Base-by-base conservation (phyloP, 495 filamentous ascomycete species). In the Tetracladium marchalianum region DNA sequence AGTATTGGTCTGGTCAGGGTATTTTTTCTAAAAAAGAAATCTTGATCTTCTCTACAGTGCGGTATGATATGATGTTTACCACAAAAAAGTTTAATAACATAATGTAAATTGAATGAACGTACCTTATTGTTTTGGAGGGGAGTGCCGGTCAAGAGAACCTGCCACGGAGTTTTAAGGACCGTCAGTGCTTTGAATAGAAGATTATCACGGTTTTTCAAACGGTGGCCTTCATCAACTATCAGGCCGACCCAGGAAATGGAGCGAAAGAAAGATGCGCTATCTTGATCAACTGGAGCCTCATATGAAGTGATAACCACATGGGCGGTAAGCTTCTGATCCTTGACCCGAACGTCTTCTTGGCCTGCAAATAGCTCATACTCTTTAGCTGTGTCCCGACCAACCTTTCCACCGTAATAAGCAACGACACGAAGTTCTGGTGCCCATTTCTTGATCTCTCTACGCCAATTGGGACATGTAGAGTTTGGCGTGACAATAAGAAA, bases 251-350 rank as follows among this genome's bases (percentile, higher is more conserved):
- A 99, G 16, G 77, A 78, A 15, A 90, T 75, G 15, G 57, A 65
- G 7, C 67, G 66, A 47, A 97, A 84, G 15, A 82, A 73, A 31
- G 56, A 64, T 15, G 71, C 70, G 35, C 78, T 78, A 42, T 76
- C 76, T 2, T 79, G 72, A 36, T 87, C 81, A 27, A 81, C 67
- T 45, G 87, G 85, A 4, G 87, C 82, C 50, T 94, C 90, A 55
- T 95, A 99, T 0, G 90, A 95, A 46, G 90, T 95, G 52, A 99
- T 82, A 10, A 97, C 87, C 11, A 97, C 76, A 57, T 99, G 93
- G 22, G 22, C 22, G 22, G 22, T 27, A 27, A 27, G 22, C 22
- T 27, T 27, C 7, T 27, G 3, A 27, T 27, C 22, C 22, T 7
- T 27, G 31, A 85, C 90, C 45, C 80, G 79, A 52, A 97, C 75